A percentile compares a stretch with the other conserved stretches of the same genome.
phyloP scores from a whole-genome alignment of 2,329 filamentous ascomycete species.

The Mollisiaceae sp. region DNA sequence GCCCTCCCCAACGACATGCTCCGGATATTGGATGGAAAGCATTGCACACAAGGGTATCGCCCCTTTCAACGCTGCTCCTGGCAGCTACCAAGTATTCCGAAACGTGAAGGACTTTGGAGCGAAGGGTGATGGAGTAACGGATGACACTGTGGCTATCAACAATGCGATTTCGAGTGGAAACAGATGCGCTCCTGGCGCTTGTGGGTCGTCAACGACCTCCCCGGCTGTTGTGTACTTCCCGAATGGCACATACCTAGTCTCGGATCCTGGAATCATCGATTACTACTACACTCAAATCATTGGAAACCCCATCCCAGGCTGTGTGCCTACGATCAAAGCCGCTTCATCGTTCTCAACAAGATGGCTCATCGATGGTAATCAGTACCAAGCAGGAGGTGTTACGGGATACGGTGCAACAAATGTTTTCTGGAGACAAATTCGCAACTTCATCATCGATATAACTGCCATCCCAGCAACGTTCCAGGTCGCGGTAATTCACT shows the following conservation, averaged over 20 bases:
- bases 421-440: slow-evolving; percentile 68
- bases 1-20: neutral
- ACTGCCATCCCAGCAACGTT: slow-evolving; percentile 39
- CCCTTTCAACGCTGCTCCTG: slow-evolving; percentile 9
- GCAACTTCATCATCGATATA: slow-evolving; percentile 68
- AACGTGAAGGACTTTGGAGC: slow-evolving; percentile 25
- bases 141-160: slow-evolving; percentile 87
- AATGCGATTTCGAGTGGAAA: slow-evolving; percentile 34
- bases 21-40: slow-evolving; percentile 8
- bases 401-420: slow-evolving; percentile 74
- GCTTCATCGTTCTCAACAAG: slow-evolving; percentile 72
- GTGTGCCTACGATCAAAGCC: slow-evolving; percentile 75
- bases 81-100: slow-evolving; percentile 16
- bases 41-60: slow-evolving; percentile 4
- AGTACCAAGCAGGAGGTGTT: slow-evolving; percentile 52
- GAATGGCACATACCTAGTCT: slow-evolving; percentile 38
- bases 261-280: slow-evolving; percentile 31
- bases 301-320: slow-evolving; percentile 35
- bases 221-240: slow-evolving; percentile 45
- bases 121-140: slow-evolving; percentile 60
- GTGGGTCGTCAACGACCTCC: slow-evolving; percentile 53
- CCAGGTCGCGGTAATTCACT: slow-evolving; percentile 52
- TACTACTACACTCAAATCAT: slow-evolving; percentile 39
- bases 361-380: slow-evolving; percentile 82
- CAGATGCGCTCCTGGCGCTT: slow-evolving; percentile 54